Percentiles rank a stretch among this genome's conserved stretches.
Conservation (phyloP, 1,284 basidiomycete genomes). For the Moesziomyces globuligerus region DNA sequence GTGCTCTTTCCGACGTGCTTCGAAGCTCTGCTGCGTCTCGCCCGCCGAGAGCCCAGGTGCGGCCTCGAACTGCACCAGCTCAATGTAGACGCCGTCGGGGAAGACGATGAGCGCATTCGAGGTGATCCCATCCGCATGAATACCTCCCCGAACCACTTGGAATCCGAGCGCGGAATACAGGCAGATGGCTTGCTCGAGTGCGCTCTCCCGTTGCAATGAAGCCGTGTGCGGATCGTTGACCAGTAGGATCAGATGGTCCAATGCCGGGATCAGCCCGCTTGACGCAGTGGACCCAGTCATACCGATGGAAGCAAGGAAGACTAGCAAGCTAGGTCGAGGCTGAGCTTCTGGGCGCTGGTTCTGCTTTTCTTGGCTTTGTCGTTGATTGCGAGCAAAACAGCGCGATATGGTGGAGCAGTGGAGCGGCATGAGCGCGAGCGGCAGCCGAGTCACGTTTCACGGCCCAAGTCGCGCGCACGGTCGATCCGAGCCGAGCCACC, state of each 20-base stretch:
- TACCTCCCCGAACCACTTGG: constrained; percentile 44
- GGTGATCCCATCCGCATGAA: constrained; percentile 50
- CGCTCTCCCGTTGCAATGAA: constrained; percentile 11
- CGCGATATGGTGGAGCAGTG: too few species aligned
- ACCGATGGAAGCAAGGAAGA: neutral
- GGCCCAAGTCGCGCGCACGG: neutral
- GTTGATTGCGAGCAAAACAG: too few species aligned
- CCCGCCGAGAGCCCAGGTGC: constrained; percentile 6
- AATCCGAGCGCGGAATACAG: constrained; percentile 50
- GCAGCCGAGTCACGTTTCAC: too few species aligned
- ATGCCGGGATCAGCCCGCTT: constrained; percentile 22
- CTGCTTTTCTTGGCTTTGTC: too few species aligned
- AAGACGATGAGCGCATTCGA: constrained; percentile 54
- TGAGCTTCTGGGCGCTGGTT: too few species aligned
- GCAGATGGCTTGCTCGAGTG: constrained; percentile 36
- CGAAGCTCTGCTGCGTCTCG: constrained; percentile 32
- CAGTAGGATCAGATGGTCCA: constrained; percentile 55
- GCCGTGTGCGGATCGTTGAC: constrained; percentile 29
- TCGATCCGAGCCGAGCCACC: neutral
- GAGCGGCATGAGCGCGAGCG: too few species aligned
- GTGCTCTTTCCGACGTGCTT: constrained; percentile 32
- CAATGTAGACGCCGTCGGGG: constrained; percentile 54
- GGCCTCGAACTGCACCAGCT: constrained; percentile 51
- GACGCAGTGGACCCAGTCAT: constrained; percentile 12
- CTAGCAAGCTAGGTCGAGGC: too few species aligned